phyloP scores from a whole-genome alignment of 2,329 filamentous ascomycete species.

The Fusarium acutatum region DNA sequence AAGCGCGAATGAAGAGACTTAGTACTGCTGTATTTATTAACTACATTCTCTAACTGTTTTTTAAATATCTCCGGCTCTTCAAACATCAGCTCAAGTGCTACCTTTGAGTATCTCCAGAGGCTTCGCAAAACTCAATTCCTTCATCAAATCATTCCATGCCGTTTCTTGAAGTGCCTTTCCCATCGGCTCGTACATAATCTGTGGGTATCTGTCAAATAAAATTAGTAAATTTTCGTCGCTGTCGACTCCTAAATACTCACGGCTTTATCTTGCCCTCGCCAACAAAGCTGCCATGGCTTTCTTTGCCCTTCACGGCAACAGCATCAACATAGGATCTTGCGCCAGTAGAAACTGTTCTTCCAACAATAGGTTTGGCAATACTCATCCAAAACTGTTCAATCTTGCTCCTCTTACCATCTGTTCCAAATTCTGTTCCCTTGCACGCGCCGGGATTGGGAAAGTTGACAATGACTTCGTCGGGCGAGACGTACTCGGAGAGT shows the following conservation, averaged over 20 bases:
- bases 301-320: slow-evolving; percentile 27
- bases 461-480: slow-evolving; percentile 56
- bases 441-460: slow-evolving; percentile 56
- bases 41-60: background rate
- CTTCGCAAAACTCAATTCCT: slow-evolving; percentile 33
- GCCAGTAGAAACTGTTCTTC: slow-evolving; percentile 17
- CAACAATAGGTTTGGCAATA: slow-evolving; percentile 10
- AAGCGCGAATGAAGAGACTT: background rate
- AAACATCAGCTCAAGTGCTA: background rate
- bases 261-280: slow-evolving; percentile 40
- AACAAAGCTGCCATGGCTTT: slow-evolving; percentile 39
- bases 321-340: slow-evolving; percentile 39
- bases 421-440: slow-evolving; percentile 53
- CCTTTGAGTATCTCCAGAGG: slow-evolving; percentile 10
- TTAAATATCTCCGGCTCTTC: background rate
- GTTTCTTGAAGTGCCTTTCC: slow-evolving; percentile 29
- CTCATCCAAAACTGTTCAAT: slow-evolving; percentile 19
- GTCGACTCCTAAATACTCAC: slow-evolving; percentile 10
- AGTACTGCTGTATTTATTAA: background rate
- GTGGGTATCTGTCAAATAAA: slow-evolving; percentile 4
- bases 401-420: slow-evolving; percentile 40
- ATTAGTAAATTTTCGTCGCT: background rate
- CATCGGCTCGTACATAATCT: slow-evolving; percentile 32
- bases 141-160: slow-evolving; percentile 35
- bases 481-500: slow-evolving; percentile 48